Evolutionary conservation across 108 stramenopile genomes (phyloP).

Genomic region (Pelagomonas calceolata): DNA sequence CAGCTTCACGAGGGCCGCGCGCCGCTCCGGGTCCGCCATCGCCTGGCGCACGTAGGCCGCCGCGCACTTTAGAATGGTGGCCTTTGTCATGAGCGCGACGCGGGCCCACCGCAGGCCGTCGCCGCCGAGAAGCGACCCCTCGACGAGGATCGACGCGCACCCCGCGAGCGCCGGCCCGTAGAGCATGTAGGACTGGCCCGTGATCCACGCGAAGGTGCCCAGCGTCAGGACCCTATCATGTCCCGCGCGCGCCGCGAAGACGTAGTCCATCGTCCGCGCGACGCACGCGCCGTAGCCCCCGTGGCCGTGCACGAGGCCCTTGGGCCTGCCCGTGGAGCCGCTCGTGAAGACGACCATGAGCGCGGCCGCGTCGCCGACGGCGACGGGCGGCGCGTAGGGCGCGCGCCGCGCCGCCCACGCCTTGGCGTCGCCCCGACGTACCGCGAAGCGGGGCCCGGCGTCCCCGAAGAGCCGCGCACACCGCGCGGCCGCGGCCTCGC

Average conservation of each 20-base stretch:
- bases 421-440: no score
- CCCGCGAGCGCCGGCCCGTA: slow-evolving; percentile 21
- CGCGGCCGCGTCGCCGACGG: background rate
- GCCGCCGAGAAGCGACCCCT: slow-evolving; percentile 16
- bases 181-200: slow-evolving; percentile 22
- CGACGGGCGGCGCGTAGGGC: background rate
- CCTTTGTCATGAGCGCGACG: background rate
- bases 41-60: background rate
- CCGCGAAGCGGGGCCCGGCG: no score
- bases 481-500: no score
- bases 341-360: slow-evolving; percentile 26
- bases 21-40: background rate
- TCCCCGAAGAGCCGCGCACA: no score
- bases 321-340: slow-evolving; percentile 29
- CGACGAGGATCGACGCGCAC: slow-evolving; percentile 11
- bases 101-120: slow-evolving; percentile 13
- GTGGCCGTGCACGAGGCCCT: slow-evolving; percentile 24
- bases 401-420: no score
- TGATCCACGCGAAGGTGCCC: slow-evolving; percentile 19
- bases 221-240: slow-evolving; percentile 13
- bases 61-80: background rate
- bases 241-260: slow-evolving; percentile 7
- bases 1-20: background rate
- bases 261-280: background rate
- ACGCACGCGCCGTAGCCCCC: slow-evolving; percentile 17